Evolutionary conservation across 352 stramenopile species (phyloP).

Genomic region (Peronosclerospora sorghi): DNA sequence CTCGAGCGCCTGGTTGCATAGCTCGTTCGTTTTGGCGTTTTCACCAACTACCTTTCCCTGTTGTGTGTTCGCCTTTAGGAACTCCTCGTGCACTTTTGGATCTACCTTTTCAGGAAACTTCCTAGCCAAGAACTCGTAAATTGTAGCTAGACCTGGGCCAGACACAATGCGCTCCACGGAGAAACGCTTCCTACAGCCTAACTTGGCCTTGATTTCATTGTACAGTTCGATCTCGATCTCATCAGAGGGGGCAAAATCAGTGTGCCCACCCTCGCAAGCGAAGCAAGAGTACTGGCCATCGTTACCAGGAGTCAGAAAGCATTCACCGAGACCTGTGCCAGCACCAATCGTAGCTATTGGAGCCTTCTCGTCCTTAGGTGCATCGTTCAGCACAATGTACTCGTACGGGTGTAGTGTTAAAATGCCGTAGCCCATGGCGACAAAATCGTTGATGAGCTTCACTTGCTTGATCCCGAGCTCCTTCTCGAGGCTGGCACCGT

Average conservation of each 20-base stretch:
- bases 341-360: constrained; percentile 92
- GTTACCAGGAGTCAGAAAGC: constrained; percentile 86
- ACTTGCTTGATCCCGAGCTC: constrained; percentile 77
- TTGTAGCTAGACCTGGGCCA: constrained; percentile 89
- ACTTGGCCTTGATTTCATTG: constrained; percentile 63
- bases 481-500: constrained; percentile 53
- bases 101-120: constrained; percentile 85
- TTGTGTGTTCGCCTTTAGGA: constrained; percentile 38
- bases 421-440: constrained; percentile 92
- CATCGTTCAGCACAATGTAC: constrained; percentile 82
- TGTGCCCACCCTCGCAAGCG: constrained; percentile 90
- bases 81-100: constrained; percentile 56
- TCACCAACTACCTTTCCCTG: constrained; percentile 74
- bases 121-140: constrained; percentile 91
- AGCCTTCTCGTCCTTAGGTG: constrained; percentile 41
- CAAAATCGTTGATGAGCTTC: constrained; percentile 96
- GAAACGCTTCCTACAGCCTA: constrained; percentile 72
- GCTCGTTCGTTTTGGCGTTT: constrained; percentile 70
- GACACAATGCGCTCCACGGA: constrained; percentile 93
- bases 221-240: constrained; percentile 82
- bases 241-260: constrained; percentile 87
- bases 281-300: constrained; percentile 85
- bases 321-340: constrained; percentile 93
- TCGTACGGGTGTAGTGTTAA: constrained; percentile 88
- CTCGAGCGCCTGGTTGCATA: constrained; percentile 83